These are phyloP conservation scores for Isatis tinctoria DNA, from an alignment of 345 rosid genomes.

Conservation along the genomic window DNA sequence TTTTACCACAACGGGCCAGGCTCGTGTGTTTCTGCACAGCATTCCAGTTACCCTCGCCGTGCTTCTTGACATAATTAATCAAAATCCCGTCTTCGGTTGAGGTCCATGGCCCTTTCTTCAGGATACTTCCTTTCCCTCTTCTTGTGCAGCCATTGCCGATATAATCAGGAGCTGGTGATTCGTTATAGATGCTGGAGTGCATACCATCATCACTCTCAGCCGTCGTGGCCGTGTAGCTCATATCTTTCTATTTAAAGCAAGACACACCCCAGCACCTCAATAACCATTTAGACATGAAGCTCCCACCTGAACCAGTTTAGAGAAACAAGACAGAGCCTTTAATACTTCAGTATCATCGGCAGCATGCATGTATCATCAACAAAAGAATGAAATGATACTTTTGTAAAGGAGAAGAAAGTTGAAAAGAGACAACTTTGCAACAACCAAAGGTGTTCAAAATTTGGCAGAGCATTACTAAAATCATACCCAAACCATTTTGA, in stretches of 20 bases:
- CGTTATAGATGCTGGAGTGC: conserved; percentile 49
- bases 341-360: background rate
- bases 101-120: conserved; percentile 99
- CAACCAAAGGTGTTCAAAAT: background rate
- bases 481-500: background rate
- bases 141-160: conserved; percentile 42
- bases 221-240: conserved; percentile 52
- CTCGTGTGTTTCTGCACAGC: conserved; percentile 89
- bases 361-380: conserved; percentile 3
- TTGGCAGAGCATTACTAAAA: background rate
- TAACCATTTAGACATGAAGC: conserved; percentile 40
- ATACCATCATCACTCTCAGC: conserved; percentile 56
- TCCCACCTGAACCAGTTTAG: conserved; percentile 38
- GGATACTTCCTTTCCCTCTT: conserved; percentile 40
- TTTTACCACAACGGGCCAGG: conserved; percentile 90
- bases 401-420: background rate
- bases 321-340: conserved; percentile 16
- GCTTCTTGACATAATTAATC: conserved; percentile 86
- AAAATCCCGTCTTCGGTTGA: conserved; percentile 89
- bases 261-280: conserved; percentile 31
- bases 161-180: conserved; percentile 48
- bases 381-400: conserved; percentile 16
- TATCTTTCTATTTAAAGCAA: conserved; percentile 44
- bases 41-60: conserved; percentile 98
- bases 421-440: background rate